These are phyloP conservation scores for Solanum hybrid DNA, from an alignment of 305 asterid genomes.

Conservation along the genomic window DNA sequence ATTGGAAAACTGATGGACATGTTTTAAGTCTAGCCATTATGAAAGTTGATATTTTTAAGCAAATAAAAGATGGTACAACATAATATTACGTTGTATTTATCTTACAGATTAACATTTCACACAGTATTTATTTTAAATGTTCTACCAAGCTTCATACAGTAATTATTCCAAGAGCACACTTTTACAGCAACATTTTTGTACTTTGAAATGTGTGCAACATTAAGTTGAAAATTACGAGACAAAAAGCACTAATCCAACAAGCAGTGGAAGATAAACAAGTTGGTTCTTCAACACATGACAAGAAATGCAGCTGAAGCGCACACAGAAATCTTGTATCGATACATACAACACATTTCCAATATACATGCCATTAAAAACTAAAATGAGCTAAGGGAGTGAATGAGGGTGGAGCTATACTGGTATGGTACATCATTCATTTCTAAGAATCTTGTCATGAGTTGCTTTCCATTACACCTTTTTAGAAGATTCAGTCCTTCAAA, in stretches of 20 bases:
- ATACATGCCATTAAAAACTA: background rate
- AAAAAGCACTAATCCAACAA: background rate
- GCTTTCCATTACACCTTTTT: constrained; percentile 61
- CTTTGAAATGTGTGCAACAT: background rate
- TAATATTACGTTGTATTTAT: background rate
- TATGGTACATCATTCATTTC: background rate
- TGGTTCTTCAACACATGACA: background rate
- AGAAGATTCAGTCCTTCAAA: constrained; percentile 24
- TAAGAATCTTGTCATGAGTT: constrained; percentile 21
- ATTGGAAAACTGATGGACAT: background rate
- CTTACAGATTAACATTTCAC: background rate
- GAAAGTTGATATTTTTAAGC: background rate
- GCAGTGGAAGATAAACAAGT: background rate
- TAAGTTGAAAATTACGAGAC: background rate
- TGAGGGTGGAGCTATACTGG: background rate
- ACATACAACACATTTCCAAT: background rate
- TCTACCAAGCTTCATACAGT: background rate
- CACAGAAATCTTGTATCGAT: background rate
- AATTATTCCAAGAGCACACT: background rate
- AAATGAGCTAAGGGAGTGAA: background rate
- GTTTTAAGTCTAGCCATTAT: background rate
- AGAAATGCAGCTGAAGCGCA: background rate
- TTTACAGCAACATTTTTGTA: background rate
- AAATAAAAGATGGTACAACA: background rate
- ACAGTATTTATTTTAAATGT: background rate